Conservation (phyloP, 768 basidiomycete genomes). For the Russula earlei region DNA sequence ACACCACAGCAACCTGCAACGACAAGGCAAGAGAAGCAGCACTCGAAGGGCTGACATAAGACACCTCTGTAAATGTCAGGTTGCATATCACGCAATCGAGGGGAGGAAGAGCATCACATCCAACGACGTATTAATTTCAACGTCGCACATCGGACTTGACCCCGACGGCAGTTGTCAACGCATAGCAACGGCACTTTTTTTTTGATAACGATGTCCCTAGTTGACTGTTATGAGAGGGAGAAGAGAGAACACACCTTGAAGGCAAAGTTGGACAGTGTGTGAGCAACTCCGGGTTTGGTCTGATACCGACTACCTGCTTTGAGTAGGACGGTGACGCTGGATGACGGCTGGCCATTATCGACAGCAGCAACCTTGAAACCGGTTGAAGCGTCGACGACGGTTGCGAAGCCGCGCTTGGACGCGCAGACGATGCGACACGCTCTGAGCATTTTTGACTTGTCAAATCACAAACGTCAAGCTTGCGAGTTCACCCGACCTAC, state of each 20-base stretch:
- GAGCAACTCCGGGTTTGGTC: slow-evolving; percentile 80
- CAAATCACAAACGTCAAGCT: background rate
- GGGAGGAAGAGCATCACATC: background rate
- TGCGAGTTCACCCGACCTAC: background rate
- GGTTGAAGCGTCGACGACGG: slow-evolving; percentile 69
- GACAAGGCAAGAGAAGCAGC: background rate
- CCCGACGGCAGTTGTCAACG: background rate
- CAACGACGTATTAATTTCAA: background rate
- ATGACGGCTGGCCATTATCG: slow-evolving; percentile 76
- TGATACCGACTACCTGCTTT: slow-evolving; percentile 91
- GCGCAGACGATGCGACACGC: slow-evolving; percentile 14
- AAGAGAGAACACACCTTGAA: slow-evolving; percentile 70
- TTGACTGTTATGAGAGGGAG: background rate
- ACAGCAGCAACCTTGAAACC: slow-evolving; percentile 73
- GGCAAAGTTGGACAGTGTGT: slow-evolving; percentile 94
- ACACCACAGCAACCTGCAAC: background rate
- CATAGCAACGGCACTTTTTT: background rate
- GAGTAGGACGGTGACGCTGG: slow-evolving; percentile 81
- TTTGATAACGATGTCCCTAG: background rate
- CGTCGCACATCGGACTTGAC: background rate
- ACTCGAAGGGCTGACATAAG: background rate
- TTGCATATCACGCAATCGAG: background rate
- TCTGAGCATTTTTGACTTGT: slow-evolving; percentile 11
- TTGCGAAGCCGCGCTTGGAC: slow-evolving; percentile 60
- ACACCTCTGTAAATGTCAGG: background rate